Evolutionary conservation across 108 stramenopile genomes (phyloP).

Genomic region (Chaetoceros muelleri): DNA sequence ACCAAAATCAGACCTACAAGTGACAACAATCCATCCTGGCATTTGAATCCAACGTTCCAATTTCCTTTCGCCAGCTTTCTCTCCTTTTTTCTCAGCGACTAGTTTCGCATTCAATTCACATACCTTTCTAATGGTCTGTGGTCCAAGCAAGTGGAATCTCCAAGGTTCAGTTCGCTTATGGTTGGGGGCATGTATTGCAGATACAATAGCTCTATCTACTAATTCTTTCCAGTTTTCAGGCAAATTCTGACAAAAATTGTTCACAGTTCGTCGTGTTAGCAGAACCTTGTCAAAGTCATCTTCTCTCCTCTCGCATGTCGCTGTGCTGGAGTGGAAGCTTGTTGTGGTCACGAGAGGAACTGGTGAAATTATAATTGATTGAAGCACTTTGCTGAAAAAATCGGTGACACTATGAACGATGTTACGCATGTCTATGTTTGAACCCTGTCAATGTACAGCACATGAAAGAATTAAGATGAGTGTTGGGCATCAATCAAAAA

Average conservation of each 20-base stretch:
- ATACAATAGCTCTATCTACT: conserved; percentile 18
- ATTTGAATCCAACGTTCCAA: conserved; percentile 31
- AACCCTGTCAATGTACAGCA: no score
- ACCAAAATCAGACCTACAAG: conserved; percentile 13
- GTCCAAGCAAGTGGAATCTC: conserved; percentile 36
- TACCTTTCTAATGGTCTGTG: conserved; percentile 22
- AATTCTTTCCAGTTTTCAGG: conserved; percentile 24
- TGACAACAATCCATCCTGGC: conserved; percentile 46
- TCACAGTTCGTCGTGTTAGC: conserved; percentile 24
- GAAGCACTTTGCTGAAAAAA: no score
- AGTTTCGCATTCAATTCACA: conserved; percentile 28
- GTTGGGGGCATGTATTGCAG: conserved; percentile 39
- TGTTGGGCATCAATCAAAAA: no score
- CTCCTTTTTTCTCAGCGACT: conserved; percentile 18
- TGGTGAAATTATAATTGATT: no score
- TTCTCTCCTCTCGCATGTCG: no score
- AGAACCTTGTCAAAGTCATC: conserved; percentile 1
- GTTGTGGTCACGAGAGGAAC: no score
- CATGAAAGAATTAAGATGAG: no score
- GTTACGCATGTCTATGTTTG: no score
- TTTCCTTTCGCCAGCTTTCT: conserved; percentile 17
- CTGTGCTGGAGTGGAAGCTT: no score
- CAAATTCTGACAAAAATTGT: conserved; percentile 22
- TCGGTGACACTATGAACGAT: no score
- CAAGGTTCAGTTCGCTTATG: conserved; percentile 48